Conservation (phyloP, 768 basidiomycete genomes). For the Tylopilus subfusipes region DNA sequence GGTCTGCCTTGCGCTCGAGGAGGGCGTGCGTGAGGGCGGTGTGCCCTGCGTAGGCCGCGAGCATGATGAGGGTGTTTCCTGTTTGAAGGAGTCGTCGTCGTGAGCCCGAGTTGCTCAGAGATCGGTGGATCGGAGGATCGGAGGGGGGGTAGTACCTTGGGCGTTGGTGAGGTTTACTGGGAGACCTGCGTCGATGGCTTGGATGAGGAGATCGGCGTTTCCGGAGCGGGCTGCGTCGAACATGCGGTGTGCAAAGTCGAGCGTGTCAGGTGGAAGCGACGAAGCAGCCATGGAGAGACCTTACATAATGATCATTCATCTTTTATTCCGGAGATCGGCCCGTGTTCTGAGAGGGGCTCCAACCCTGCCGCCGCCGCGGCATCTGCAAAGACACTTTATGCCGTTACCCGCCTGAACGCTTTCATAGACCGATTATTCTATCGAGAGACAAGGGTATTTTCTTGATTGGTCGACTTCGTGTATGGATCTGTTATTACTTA, state of each 20-base stretch:
- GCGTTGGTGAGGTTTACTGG: slow-evolving; percentile 71
- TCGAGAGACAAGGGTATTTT: no score
- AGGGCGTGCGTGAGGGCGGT: slow-evolving; percentile 49
- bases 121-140: background rate
- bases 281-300: no score
- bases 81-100: background rate
- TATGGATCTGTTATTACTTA: no score
- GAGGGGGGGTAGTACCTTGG: slow-evolving; percentile 58
- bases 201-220: slow-evolving; percentile 46
- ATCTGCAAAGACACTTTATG: no score
- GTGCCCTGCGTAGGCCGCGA: slow-evolving; percentile 72
- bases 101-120: background rate
- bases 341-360: no score
- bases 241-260: slow-evolving; percentile 61
- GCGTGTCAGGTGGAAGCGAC: slow-evolving; percentile 34
- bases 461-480: no score
- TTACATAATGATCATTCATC: no score
- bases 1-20: slow-evolving; percentile 56
- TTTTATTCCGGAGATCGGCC: no score
- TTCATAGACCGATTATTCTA: no score
- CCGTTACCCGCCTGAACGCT: no score
- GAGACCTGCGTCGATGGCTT: slow-evolving; percentile 65
- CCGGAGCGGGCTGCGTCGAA: slow-evolving; percentile 72
- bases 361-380: no score
- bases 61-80: slow-evolving; percentile 81